Conservation (phyloP, 139 green algal genomes). For the Coccomyxa sp. region DNA sequence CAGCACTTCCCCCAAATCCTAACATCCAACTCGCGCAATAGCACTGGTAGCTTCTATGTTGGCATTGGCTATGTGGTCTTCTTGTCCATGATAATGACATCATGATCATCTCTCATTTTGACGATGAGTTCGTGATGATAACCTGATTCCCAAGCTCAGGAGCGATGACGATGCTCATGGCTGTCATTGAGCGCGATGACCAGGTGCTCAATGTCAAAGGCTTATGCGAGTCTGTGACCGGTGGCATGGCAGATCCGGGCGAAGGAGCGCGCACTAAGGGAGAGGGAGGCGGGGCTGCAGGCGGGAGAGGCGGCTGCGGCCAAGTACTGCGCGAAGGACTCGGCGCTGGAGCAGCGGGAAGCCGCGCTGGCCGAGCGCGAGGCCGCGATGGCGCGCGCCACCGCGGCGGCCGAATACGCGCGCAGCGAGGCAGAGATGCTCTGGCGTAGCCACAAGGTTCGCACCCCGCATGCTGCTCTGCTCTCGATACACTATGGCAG, state of each 20-base stretch:
- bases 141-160: not conserved
- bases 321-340: constrained; percentile 14
- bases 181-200: no score
- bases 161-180: no score
- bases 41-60: not conserved
- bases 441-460: constrained; percentile 7
- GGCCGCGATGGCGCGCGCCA: constrained; percentile 13
- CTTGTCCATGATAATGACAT: constrained; percentile 2
- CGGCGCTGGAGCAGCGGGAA: constrained; percentile 4
- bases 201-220: no score
- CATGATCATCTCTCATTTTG: not conserved
- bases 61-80: not conserved
- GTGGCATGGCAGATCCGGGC: not conserved
- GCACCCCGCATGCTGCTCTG: not conserved
- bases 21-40: not conserved
- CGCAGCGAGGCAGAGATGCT: constrained; percentile 20
- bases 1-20: not conserved
- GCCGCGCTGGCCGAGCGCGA: constrained; percentile 18
- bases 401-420: constrained; percentile 5
- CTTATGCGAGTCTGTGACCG: no score
- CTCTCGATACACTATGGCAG: not conserved
- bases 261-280: constrained; percentile 31
- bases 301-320: constrained; percentile 23
- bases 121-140: not conserved
- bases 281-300: constrained; percentile 23